These are phyloP conservation scores for Solanum hybrid DNA, from an alignment of 305 asterid genomes.

Conservation along the genomic window DNA sequence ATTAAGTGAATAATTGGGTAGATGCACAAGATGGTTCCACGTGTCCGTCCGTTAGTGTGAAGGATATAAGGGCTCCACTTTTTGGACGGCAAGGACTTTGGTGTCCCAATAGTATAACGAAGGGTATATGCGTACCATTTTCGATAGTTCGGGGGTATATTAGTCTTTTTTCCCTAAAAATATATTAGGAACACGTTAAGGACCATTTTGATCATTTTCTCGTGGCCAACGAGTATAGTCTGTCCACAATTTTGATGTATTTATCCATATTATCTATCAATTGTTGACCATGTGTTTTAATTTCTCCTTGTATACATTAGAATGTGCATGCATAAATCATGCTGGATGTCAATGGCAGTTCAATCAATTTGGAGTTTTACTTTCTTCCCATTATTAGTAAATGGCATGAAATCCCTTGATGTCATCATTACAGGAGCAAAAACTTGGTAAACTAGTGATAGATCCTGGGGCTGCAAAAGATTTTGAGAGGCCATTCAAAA, in stretches of 20 bases:
- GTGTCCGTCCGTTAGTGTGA: no score
- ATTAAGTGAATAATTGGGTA: no score
- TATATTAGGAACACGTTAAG: background rate
- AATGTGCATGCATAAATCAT: background rate
- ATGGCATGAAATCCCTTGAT: background rate
- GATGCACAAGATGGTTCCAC: no score
- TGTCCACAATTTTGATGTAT: no score
- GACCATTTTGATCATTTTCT: background rate
- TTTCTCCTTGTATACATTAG: background rate
- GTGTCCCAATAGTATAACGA: background rate
- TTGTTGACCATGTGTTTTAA: background rate
- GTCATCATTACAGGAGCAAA: conserved; percentile 60
- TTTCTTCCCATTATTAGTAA: background rate
- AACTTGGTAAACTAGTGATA: conserved; percentile 59
- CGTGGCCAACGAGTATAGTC: no score
- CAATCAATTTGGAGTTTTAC: background rate
- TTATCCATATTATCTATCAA: no score
- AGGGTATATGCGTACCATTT: background rate
- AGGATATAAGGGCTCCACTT: no score
- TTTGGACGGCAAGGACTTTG: background rate
- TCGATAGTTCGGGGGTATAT: background rate
- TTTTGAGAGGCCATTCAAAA: conserved; percentile 74
- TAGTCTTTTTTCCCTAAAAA: background rate
- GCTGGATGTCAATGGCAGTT: background rate
- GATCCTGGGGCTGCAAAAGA: conserved; percentile 77